Percentiles rank a stretch among this genome's conserved stretches.
Evolutionary conservation across 805 yeast genomes (phyloP).

Genomic region (Ogataea kodamae): DNA sequence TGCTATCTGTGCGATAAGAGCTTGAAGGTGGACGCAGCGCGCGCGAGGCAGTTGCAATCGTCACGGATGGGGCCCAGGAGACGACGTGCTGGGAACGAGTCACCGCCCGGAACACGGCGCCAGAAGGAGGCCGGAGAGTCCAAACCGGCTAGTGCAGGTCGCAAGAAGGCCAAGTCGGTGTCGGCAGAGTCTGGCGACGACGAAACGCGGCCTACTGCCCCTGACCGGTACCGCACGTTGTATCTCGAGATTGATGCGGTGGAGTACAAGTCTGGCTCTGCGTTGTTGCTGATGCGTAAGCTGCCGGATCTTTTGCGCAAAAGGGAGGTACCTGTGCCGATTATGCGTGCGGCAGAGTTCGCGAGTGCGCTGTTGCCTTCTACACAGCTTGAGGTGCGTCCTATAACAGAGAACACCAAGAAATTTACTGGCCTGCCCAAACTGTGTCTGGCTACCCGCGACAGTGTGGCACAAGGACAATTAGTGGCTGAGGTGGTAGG

Average conservation of each 20-base stretch:
- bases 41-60: slow-evolving; percentile 34
- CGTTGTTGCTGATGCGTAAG: slow-evolving; percentile 28
- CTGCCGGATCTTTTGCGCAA: slow-evolving; percentile 26
- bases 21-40: slow-evolving; percentile 40
- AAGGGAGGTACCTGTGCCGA: slow-evolving; percentile 17
- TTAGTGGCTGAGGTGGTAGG: slow-evolving; percentile 66
- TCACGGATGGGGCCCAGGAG: slow-evolving; percentile 33
- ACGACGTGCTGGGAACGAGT: slow-evolving; percentile 23
- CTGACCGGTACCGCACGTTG: slow-evolving; percentile 49
- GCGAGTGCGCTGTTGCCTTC: slow-evolving; percentile 19
- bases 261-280: slow-evolving; percentile 41
- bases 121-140: slow-evolving; percentile 12
- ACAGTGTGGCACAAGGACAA: slow-evolving; percentile 42
- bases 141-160: slow-evolving; percentile 24
- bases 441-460: slow-evolving; percentile 53
- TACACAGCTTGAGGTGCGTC: slow-evolving; percentile 39
- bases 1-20: slow-evolving; percentile 70
- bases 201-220: slow-evolving; percentile 41
- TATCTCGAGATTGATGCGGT: slow-evolving; percentile 45
- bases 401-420: slow-evolving; percentile 55
- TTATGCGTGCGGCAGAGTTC: slow-evolving; percentile 23
- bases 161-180: slow-evolving; percentile 35
- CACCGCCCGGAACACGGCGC: slow-evolving; percentile 7
- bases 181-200: slow-evolving; percentile 20
- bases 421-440: slow-evolving; percentile 68